These are phyloP conservation scores for Cytospora leucostoma DNA, from an alignment of 2,329 filamentous ascomycete species.

Conservation along the genomic window DNA sequence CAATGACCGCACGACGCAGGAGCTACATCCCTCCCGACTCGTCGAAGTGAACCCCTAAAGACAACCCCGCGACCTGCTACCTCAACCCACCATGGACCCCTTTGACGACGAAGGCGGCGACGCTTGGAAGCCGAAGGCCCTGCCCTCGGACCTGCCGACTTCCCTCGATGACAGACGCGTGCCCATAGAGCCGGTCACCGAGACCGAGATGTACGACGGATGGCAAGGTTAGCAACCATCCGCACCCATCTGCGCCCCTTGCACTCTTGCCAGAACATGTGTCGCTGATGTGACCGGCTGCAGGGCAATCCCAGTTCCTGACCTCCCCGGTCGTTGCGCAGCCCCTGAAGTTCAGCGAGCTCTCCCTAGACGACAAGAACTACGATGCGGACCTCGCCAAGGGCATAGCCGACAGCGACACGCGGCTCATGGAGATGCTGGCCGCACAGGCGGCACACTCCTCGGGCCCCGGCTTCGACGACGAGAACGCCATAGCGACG, in stretches of 20 bases:
- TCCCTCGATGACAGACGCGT: slow-evolving; percentile 85
- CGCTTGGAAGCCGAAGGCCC: slow-evolving; percentile 49
- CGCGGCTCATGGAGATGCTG: slow-evolving; percentile 91
- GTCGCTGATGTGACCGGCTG: slow-evolving; percentile 16
- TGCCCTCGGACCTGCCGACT: slow-evolving; percentile 85
- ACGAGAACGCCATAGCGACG: slow-evolving; percentile 76
- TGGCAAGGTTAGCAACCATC: slow-evolving; percentile 75
- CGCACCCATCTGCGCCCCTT: slow-evolving; percentile 28
- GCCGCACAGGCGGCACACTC: slow-evolving; percentile 88
- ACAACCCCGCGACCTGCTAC: slow-evolving; percentile 18
- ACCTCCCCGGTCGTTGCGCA: slow-evolving; percentile 83
- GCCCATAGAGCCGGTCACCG: slow-evolving; percentile 66
- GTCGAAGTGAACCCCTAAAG: slow-evolving; percentile 17
- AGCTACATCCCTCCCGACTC: slow-evolving; percentile 7
- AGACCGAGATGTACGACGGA: slow-evolving; percentile 98
- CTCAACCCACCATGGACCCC: slow-evolving; percentile 55
- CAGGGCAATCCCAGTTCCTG: slow-evolving; percentile 94
- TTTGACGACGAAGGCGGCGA: slow-evolving; percentile 39
- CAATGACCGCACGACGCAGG: slow-evolving; percentile 17
- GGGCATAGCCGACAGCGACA: slow-evolving; percentile 72
- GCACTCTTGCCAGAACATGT: slow-evolving; percentile 6
- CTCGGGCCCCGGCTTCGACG: slow-evolving; percentile 69
- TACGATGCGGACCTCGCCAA: slow-evolving; percentile 69
- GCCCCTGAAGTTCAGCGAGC: slow-evolving; percentile 77
- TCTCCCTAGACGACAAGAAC: slow-evolving; percentile 76